Conservation (phyloP, 441 rosid species). For the Populus hybrid region DNA sequence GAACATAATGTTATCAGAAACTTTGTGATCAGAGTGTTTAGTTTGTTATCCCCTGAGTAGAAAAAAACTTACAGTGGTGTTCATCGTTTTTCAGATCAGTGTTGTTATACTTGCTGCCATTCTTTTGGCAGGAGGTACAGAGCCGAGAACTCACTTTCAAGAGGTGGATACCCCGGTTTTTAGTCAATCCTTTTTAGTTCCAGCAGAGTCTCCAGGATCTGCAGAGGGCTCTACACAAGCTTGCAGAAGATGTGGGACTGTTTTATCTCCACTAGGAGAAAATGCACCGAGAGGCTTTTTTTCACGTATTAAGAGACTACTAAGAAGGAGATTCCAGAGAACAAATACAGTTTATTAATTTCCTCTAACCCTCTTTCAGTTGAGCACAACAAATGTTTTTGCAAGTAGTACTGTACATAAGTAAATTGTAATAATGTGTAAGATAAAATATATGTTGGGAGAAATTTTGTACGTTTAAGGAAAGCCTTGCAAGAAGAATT, state of each 20-base stretch:
- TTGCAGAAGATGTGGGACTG: conserved; percentile 28
- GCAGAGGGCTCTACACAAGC: neutral
- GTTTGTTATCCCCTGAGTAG: too few relatives aligned
- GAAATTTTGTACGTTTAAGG: neutral
- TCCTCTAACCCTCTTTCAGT: too few relatives aligned
- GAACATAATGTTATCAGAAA: too few relatives aligned
- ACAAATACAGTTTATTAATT: neutral
- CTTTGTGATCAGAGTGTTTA: too few relatives aligned
- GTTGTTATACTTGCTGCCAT: conserved; percentile 26
- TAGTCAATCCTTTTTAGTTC: conserved; percentile 45
- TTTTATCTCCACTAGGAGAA: neutral
- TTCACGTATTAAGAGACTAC: conserved; percentile 9
- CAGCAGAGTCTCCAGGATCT: conserved; percentile 14
- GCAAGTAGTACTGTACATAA: neutral
- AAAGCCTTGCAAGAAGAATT: too few relatives aligned
- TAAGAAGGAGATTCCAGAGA: conserved; percentile 20
- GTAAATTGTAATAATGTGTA: too few relatives aligned
- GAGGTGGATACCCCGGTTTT: conserved; percentile 18
- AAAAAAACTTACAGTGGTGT: too few relatives aligned
- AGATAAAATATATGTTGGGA: too few relatives aligned
- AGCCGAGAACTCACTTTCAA: conserved; percentile 16
- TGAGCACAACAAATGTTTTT: too few relatives aligned
- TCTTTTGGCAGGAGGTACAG: conserved; percentile 31
- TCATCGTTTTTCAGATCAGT: conserved; percentile 30
- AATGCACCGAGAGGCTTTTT: conserved; percentile 15